Base-by-base conservation (phyloP, 192 early-diverging fungal genomes). In the Pecoramyces ruminantium region DNA sequence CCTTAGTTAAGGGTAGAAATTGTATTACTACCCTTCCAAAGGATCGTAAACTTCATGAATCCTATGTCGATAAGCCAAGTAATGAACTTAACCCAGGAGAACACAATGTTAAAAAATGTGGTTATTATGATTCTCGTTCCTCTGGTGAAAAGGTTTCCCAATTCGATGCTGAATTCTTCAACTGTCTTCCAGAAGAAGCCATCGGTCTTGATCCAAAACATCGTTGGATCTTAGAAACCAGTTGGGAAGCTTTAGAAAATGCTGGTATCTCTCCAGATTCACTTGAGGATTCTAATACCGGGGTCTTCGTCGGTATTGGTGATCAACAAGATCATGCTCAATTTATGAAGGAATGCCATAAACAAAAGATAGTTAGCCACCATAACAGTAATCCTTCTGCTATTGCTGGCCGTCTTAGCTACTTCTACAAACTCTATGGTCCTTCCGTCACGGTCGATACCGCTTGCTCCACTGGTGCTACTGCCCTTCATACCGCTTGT, bases 371-470 rank as follows among this genome's bases (percentile, higher is more conserved):
- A 4, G 17, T 80, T n/a, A 11, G 25, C 16, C 18, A 78, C 27
- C 18, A 29, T 18, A 29, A 29, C 16, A 81, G 13, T 38, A 30
- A 85, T 38, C 67, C 84, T 21, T 30, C 83, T 17, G 40, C 78
- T 9, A 67, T 84, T 25, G 83, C 85, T 80, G 28, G 84, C 13
- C 78, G 85, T 29, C 85, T 84, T 4, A 51, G 42, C 38, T 85
- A 80, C 77, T 42, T 40, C 21, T 85, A 85, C 38, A 82, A 85
- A 78, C 29, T 85, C 14, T 78, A 39, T 18, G 85, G 85, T n/a
- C 85, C 85, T n/a, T 82, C 79, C 30, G 28, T 85, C 34, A 27
- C 83, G 2, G 29, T 84, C 29, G 85, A 85, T 42, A 85, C 81
- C 1, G 85, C 85, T 21, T 85, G 85, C 77, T 85, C 85, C 27